Conservation (phyloP, 495 filamentous ascomycete species). For the Schizothecium vesticola region DNA sequence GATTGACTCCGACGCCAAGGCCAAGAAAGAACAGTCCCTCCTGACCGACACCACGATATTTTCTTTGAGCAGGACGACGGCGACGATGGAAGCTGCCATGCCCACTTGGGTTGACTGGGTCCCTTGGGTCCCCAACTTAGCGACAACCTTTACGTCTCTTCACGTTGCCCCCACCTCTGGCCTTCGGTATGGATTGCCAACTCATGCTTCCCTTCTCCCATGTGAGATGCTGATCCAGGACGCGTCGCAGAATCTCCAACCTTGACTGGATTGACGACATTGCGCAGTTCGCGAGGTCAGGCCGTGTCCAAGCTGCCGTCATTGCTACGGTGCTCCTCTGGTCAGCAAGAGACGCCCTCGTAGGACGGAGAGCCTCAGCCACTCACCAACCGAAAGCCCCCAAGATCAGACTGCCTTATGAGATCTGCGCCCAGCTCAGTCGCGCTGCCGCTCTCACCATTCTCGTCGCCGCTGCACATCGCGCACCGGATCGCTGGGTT, state of each 20-base stretch:
- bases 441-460: conserved; percentile 29
- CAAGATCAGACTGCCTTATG: conserved; percentile 26
- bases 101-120: neutral
- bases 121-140: neutral
- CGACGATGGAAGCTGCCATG: neutral
- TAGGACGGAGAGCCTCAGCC: neutral
- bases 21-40: neutral
- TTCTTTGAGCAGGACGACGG: neutral
- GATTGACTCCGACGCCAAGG: neutral
- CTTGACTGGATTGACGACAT: conserved; percentile 8
- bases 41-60: neutral
- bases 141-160: neutral
- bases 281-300: conserved; percentile 8
- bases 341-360: neutral
- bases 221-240: neutral
- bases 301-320: conserved; percentile 2
- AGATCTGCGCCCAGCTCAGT: conserved; percentile 29
- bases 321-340: conserved; percentile 3
- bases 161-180: neutral
- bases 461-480: conserved; percentile 20
- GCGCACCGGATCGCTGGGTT: conserved; percentile 21
- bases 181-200: neutral
- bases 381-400: conserved; percentile 16
- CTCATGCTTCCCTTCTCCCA: neutral
- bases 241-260: neutral